Evolutionary conservation across 2,329 filamentous ascomycete species (phyloP).

Genomic region (Sclerotinia trifoliorum): DNA sequence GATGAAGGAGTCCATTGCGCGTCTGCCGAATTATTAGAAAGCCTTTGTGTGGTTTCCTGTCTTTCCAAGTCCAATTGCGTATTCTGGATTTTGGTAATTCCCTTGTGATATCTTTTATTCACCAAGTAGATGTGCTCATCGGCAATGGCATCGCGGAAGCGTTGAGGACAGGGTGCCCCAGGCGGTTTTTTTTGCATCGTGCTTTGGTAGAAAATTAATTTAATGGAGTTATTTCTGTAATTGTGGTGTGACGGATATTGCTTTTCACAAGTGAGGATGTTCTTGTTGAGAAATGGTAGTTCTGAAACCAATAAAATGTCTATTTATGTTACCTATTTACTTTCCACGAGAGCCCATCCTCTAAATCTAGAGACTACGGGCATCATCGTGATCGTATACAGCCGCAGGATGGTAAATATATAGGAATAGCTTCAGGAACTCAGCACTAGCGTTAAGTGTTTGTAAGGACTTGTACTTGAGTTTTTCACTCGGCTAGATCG

Average conservation of each 20-base stretch:
- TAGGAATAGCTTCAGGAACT: neutral
- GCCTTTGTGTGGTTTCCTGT: neutral
- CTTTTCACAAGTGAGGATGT: neutral
- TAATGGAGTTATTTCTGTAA: neutral
- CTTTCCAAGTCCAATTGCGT: neutral
- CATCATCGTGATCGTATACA: neutral
- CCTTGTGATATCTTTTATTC: neutral
- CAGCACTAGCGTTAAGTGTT: neutral
- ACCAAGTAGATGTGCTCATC: neutral
- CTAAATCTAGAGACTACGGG: neutral
- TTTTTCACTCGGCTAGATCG: too few relatives aligned
- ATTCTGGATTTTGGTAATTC: neutral
- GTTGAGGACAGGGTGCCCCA: neutral
- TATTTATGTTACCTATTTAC: neutral
- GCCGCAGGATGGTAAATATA: neutral
- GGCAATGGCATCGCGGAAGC: neutral
- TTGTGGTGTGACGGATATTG: neutral
- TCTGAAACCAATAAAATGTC: neutral
- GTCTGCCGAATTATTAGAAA: neutral
- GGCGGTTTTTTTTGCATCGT: neutral
- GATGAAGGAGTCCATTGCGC: neutral
- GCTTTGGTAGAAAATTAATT: too few relatives aligned
- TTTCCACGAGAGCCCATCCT: neutral
- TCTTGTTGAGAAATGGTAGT: neutral
- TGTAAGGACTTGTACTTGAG: too few relatives aligned